Evolutionary conservation across 805 yeast genomes (phyloP).

Genomic region (Lachancea fermentati): DNA sequence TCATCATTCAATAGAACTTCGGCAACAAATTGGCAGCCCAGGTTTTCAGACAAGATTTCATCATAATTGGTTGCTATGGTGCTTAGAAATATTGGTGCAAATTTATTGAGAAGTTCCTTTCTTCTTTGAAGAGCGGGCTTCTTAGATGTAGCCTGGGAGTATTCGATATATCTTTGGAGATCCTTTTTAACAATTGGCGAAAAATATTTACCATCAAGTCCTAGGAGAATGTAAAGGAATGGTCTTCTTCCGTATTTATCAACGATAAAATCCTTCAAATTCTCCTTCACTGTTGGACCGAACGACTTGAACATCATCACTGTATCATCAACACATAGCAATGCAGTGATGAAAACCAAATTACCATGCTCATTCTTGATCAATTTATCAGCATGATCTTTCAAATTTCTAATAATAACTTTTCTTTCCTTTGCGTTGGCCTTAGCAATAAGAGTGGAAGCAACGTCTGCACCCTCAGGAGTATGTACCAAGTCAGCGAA

Average conservation of each 20-base stretch:
- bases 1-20: slow-evolving; percentile 64
- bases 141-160: slow-evolving; percentile 69
- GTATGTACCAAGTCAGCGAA: slow-evolving; percentile 94
- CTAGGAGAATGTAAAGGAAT: slow-evolving; percentile 70
- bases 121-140: slow-evolving; percentile 78
- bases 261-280: slow-evolving; percentile 49
- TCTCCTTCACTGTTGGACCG: slow-evolving; percentile 41
- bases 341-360: slow-evolving; percentile 66
- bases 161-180: slow-evolving; percentile 51
- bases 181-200: slow-evolving; percentile 63
- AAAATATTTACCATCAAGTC: slow-evolving; percentile 77
- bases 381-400: slow-evolving; percentile 68
- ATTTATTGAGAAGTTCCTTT: slow-evolving; percentile 56
- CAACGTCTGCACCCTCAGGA: slow-evolving; percentile 89
- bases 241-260: slow-evolving; percentile 88
- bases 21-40: slow-evolving; percentile 78
- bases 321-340: slow-evolving; percentile 91
- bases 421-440: slow-evolving; percentile 94
- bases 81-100: slow-evolving; percentile 60
- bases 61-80: slow-evolving; percentile 46
- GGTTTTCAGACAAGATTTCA: slow-evolving; percentile 54
- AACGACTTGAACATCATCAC: slow-evolving; percentile 74
- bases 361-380: slow-evolving; percentile 85
- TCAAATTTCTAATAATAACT: slow-evolving; percentile 61
- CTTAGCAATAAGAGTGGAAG: slow-evolving; percentile 68